These are phyloP conservation scores for Russula olivacea DNA, from an alignment of 768 basidiomycete species.

Conservation along the genomic window DNA sequence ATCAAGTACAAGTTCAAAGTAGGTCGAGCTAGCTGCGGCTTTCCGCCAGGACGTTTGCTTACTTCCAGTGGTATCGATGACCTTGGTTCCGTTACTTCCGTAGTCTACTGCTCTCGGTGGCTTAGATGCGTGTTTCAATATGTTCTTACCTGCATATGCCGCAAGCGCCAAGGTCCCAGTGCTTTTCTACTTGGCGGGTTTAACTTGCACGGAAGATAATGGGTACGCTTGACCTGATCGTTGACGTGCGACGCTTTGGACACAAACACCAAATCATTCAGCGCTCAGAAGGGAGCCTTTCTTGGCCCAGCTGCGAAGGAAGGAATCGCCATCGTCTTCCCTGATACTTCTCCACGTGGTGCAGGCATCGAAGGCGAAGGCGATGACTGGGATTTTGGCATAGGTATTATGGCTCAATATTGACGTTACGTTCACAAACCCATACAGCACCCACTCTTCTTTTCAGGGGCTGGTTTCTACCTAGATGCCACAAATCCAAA, in stretches of 20 bases:
- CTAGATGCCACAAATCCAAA: constrained; percentile 78
- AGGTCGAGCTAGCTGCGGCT: constrained; percentile 28
- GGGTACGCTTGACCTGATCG: constrained; percentile 45
- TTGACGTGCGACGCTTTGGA: not conserved
- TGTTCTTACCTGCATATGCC: constrained; percentile 73
- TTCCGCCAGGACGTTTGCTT: constrained; percentile 4
- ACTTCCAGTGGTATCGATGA: constrained; percentile 14
- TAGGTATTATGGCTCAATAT: constrained; percentile 40
- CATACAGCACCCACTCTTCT: not conserved
- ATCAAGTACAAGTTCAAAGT: constrained; percentile 86
- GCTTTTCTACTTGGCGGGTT: constrained; percentile 81
- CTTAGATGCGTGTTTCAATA: constrained; percentile 71
- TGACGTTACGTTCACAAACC: constrained; percentile 1
- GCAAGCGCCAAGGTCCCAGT: constrained; percentile 50
- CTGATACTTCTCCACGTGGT: constrained; percentile 93
- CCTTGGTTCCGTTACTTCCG: too few relatives aligned
- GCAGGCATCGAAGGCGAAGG: constrained; percentile 81
- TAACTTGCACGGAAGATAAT: constrained; percentile 91
- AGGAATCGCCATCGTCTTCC: constrained; percentile 87
- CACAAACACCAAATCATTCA: constrained; percentile 29
- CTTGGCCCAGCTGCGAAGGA: constrained; percentile 78
- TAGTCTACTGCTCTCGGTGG: constrained; percentile 70
- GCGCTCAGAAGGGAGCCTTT: constrained; percentile 92
- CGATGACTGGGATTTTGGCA: constrained; percentile 85
- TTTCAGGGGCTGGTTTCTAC: constrained; percentile 83